These are phyloP conservation scores for Fusarium incarnatum DNA, from an alignment of 2,329 filamentous ascomycete genomes.

Conservation along the genomic window DNA sequence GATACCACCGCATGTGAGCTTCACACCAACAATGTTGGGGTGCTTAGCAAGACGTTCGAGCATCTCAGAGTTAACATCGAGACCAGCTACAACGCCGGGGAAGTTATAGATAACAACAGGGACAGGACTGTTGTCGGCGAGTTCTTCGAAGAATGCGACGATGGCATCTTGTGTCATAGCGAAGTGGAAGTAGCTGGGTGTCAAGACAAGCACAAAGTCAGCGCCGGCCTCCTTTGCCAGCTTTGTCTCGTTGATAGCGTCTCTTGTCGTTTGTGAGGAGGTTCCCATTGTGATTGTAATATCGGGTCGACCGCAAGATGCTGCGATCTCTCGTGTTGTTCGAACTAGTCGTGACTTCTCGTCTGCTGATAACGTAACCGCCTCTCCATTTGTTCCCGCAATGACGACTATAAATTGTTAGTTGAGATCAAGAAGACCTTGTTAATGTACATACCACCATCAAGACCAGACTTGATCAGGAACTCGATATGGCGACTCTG, in stretches of 20 bases:
- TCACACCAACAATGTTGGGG: slow-evolving; percentile 75
- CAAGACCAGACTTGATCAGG: slow-evolving; percentile 63
- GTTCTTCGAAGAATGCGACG: slow-evolving; percentile 70
- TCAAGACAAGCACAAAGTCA: slow-evolving; percentile 75
- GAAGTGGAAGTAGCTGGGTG: slow-evolving; percentile 77
- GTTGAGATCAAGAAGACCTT: background rate
- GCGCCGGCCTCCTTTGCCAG: slow-evolving; percentile 72
- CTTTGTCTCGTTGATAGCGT: slow-evolving; percentile 72
- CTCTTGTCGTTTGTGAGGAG: slow-evolving; percentile 73
- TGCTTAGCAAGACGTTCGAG: slow-evolving; percentile 68
- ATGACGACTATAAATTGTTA: slow-evolving; percentile 64
- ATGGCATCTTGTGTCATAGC: slow-evolving; percentile 71
- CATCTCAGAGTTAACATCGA: slow-evolving; percentile 75
- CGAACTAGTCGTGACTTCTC: slow-evolving; percentile 72
- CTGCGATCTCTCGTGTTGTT: slow-evolving; percentile 70
- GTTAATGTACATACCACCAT: slow-evolving; percentile 54
- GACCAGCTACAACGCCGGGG: slow-evolving; percentile 73
- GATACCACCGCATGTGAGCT: slow-evolving; percentile 79
- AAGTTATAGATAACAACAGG: slow-evolving; percentile 80
- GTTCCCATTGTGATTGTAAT: slow-evolving; percentile 75
- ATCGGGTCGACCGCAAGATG: slow-evolving; percentile 64
- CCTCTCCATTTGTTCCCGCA: slow-evolving; percentile 80
- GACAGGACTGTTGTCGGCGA: slow-evolving; percentile 67
- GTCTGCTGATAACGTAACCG: slow-evolving; percentile 73
- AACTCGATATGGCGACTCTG: slow-evolving; percentile 66